Base-by-base conservation (phyloP, 2,329 filamentous ascomycete species). In the Botrytis galanthina region DNA sequence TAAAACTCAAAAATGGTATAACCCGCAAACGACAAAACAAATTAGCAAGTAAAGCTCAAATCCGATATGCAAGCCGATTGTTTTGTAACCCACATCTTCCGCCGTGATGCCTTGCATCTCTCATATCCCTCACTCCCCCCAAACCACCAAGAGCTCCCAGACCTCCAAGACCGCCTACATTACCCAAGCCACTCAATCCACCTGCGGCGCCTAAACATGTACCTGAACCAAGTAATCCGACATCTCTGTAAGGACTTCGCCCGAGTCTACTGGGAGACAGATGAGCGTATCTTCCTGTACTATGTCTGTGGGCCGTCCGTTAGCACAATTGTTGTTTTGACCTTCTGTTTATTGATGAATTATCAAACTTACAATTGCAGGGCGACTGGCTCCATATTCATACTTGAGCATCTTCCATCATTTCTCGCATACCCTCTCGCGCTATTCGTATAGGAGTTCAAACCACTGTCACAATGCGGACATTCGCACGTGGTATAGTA, bases 401-500 rank as follows among this genome's bases (percentile, higher is more conserved):
- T 32, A 26, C 42, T 54, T 61, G 62, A 39, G 39, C 68, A 72
- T 48, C 51, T 68, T 18, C 16, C 51, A 32, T 37, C 37, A 42
- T 35, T 10, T 12, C 66, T 51, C 0, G 46, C n/a, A 42, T 57
- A 57, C 3, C 14, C 37, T 44, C 48, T 42, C 10, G 37, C 12
- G 18, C 35, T 57, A 44, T 22, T 29, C 10, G 37, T 9, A 16
- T 37, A 42, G 10, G 48, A 39, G 29, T 69, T 57, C 2, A 29
- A 57, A 32, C 12, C 37, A 16, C 48, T 42, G 14, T 72, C 71
- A n/a, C 71, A 72, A 68, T 72, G 71, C 37, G 71, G 71, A 26
- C 71, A 72, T 67, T 72, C 71, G 51, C 71, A 72, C 20, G 42
- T 68, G 29, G 51, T 69, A 26, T 29, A 26, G 51, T 68, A 72